Evolutionary conservation across 2,329 filamentous ascomycete species (phyloP).

Genomic region (Elsinoe necatrix): DNA sequence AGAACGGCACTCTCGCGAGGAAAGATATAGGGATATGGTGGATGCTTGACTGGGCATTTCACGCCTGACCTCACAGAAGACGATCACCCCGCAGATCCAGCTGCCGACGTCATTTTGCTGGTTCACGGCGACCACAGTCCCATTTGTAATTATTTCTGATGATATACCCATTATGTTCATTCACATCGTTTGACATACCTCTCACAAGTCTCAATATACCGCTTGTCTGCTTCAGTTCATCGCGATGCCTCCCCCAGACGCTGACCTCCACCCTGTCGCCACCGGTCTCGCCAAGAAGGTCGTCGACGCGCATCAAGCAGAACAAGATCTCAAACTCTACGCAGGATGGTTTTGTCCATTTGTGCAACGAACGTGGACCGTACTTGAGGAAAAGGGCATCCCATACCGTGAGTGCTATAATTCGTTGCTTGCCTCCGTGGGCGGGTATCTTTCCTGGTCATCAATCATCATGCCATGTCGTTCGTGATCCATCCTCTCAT

Average conservation of each 20-base stretch:
- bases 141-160: not conserved
- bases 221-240: no score
- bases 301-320: constrained; percentile 27
- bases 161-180: constrained; percentile 1
- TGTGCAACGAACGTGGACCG: constrained; percentile 64
- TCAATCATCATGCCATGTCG: not conserved
- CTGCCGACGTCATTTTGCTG: constrained; percentile 12
- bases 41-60: not conserved
- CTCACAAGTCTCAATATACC: no score
- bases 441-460: not conserved
- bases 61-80: not conserved
- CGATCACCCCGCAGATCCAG: constrained; percentile 6
- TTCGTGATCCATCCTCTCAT: not conserved
- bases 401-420: constrained; percentile 52
- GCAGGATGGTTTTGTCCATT: constrained; percentile 46
- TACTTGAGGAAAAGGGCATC: constrained; percentile 63
- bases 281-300: constrained; percentile 36
- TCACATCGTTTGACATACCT: no score
- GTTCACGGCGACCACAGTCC: not conserved
- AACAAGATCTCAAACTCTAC: constrained; percentile 28
- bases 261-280: constrained; percentile 38
- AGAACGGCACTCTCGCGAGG: not conserved
- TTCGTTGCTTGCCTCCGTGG: not conserved
- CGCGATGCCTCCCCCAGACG: constrained; percentile 30
- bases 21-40: not conserved